A percentile compares a stretch with the other conserved stretches of the same genome.
phyloP scores from a whole-genome alignment of 2,329 filamentous ascomycete species.

The Nigrograna mackinnonii region DNA sequence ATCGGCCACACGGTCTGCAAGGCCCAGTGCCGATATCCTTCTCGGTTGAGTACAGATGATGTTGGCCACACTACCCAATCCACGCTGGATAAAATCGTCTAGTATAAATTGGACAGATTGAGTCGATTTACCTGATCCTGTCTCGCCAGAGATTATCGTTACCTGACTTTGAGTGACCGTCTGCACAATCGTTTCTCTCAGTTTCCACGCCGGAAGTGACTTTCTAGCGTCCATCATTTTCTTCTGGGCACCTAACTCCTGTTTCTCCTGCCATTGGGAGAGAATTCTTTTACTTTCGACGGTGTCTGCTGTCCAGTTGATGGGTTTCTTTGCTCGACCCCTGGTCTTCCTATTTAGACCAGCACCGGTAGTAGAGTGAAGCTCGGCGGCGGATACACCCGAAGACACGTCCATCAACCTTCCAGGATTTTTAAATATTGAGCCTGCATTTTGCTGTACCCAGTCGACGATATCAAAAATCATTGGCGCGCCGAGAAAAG shows the following conservation, averaged over 20 bases:
- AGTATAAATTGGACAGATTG: slow-evolving; percentile 96
- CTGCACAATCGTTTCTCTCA: slow-evolving; percentile 74
- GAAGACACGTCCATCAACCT: slow-evolving; percentile 82
- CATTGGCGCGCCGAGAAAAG: slow-evolving; percentile 83
- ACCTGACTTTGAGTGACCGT: slow-evolving; percentile 81
- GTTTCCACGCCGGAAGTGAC: slow-evolving; percentile 83
- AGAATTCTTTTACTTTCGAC: slow-evolving; percentile 61
- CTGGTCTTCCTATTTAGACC: slow-evolving; percentile 21
- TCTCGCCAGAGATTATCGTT: slow-evolving; percentile 96
- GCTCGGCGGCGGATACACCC: slow-evolving; percentile 65
- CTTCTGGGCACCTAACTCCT: slow-evolving; percentile 66
- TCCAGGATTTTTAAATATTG: slow-evolving; percentile 84
- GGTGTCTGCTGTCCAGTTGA: slow-evolving; percentile 66
- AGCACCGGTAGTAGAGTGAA: slow-evolving; percentile 28
- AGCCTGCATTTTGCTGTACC: slow-evolving; percentile 81
- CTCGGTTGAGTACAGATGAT: slow-evolving; percentile 96
- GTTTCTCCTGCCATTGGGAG: slow-evolving; percentile 69
- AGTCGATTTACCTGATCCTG: slow-evolving; percentile 94
- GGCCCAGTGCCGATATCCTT: slow-evolving; percentile 88
- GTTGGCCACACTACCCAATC: slow-evolving; percentile 77
- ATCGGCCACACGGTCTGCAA: slow-evolving; percentile 92
- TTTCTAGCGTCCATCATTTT: slow-evolving; percentile 76
- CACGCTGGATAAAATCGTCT: slow-evolving; percentile 80
- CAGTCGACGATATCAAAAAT: slow-evolving; percentile 89
- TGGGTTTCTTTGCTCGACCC: slow-evolving; percentile 43